Base-by-base conservation (phyloP, 306 rosid species). In the Lablab purpureus region DNA sequence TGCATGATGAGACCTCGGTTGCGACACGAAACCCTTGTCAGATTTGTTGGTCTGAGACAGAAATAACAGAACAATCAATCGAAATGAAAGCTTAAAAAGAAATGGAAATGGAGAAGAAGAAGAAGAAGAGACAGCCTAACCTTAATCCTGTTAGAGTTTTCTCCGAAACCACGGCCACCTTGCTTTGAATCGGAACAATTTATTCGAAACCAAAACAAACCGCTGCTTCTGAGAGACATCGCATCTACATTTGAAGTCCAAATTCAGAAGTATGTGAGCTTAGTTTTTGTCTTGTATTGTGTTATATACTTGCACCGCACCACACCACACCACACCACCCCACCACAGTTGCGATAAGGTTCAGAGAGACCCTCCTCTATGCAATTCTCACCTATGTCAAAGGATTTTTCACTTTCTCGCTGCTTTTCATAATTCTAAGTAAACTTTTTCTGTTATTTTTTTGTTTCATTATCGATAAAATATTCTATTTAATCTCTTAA, bases 141-240 rank as follows among this genome's bases (percentile, higher is more conserved):
- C 85, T 75, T 78, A 67, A 73, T 77, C 82, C 79, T 41, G 80
- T 50, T n/a, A n/a, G 21, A 6, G 25, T 77, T 87, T 71, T 78
- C 56, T 70, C 94, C 94, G 64, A 90, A 88, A 72, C 92, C 95
- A 46, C 89, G 89, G 45, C 79, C 5, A 43, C 49, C 54, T 80
- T 90, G 84, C 17, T 83, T 85, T 13, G 92, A 82, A 79, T 90
- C 92, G 13, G 76, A 77, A 85, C 92, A 90, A 12, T 75, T 86
- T 6, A 88, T 80, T 63, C 64, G 88, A 41, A 75, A 37, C 60
- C 59, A 66, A 43, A 83, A 19, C 52, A 81, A 76, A 55, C 77
- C 84, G 77, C 82, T 73, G 54, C 86, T 66, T 68, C 88, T 27
- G 51, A 76, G 13, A 32, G 77, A 58, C 63, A 45, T 69, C 19